Percentiles rank a stretch among this genome's conserved stretches.
These are phyloP conservation scores for Cetradonia linearis DNA, from an alignment of 495 filamentous ascomycete genomes.

Conservation along the genomic window DNA sequence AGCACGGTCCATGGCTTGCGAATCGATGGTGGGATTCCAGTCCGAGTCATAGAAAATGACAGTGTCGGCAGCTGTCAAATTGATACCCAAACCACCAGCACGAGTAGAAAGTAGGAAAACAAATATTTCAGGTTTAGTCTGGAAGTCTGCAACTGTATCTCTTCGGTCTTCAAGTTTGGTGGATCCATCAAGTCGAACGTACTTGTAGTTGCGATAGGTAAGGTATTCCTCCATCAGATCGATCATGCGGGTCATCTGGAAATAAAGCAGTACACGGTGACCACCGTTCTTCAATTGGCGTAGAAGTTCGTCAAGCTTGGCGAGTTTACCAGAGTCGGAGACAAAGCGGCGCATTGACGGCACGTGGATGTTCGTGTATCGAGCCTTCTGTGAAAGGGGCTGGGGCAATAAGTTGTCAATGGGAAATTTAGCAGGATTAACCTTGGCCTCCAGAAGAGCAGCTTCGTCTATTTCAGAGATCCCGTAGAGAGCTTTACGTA, in stretches of 20 bases:
- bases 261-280: constrained; percentile 96
- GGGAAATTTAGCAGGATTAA: constrained; percentile 51
- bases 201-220: constrained; percentile 97
- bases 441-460: constrained; percentile 57
- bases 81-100: constrained; percentile 96
- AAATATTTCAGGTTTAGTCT: constrained; percentile 83
- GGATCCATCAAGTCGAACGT: constrained; percentile 89
- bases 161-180: constrained; percentile 97
- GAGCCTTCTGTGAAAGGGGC: constrained; percentile 66
- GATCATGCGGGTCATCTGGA: constrained; percentile 99
- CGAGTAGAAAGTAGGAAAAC: constrained; percentile 93
- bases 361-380: constrained; percentile 82
- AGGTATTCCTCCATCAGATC: constrained; percentile 98
- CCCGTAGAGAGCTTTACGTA: constrained; percentile 66
- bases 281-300: constrained; percentile 79
- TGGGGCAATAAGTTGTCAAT: constrained; percentile 52
- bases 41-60: constrained; percentile 99
- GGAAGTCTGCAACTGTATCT: constrained; percentile 96
- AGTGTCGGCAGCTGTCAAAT: constrained; percentile 81
- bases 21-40: constrained; percentile 99
- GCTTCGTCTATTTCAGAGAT: constrained; percentile 52
- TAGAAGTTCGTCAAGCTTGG: constrained; percentile 79
- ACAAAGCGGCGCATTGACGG: constrained; percentile 99
- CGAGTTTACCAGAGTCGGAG: constrained; percentile 92
- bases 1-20: constrained; percentile 96